These are phyloP conservation scores for Dryas integrifolia DNA, from an alignment of 331 rosid species.

Conservation along the genomic window DNA sequence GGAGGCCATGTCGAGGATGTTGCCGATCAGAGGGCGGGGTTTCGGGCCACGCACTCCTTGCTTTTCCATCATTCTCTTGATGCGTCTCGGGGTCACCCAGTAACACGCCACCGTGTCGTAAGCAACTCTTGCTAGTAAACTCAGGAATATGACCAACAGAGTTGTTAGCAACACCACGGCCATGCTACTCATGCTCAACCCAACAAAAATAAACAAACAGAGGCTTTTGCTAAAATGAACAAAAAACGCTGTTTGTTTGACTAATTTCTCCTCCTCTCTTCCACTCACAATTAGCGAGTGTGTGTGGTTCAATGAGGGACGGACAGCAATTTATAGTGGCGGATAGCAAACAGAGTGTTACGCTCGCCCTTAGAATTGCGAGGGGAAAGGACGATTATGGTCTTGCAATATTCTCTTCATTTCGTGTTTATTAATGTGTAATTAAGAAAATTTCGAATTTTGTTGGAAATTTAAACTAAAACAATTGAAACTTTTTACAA, in stretches of 20 bases:
- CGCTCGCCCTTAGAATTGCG: background rate
- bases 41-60: conserved; percentile 95
- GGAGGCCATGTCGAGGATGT: conserved; percentile 75
- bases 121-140: conserved; percentile 41
- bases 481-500: too few relatives aligned
- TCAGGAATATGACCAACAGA: conserved; percentile 28
- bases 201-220: too few relatives aligned
- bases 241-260: too few relatives aligned
- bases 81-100: conserved; percentile 65
- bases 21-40: conserved; percentile 71
- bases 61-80: conserved; percentile 65
- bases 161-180: conserved; percentile 36
- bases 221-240: too few relatives aligned
- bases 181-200: conserved; percentile 12
- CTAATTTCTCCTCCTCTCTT: too few relatives aligned
- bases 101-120: conserved; percentile 55
- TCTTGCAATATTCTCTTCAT: background rate
- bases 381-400: background rate
- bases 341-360: too few relatives aligned
- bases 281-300: too few relatives aligned
- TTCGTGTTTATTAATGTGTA: too few relatives aligned
- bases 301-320: too few relatives aligned
- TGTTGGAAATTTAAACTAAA: too few relatives aligned
- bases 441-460: too few relatives aligned
- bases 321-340: too few relatives aligned